A percentile compares a stretch with the other conserved stretches of the same genome.
Conservation (phyloP, 495 filamentous ascomycete species). For the Aspergillus wentii region DNA sequence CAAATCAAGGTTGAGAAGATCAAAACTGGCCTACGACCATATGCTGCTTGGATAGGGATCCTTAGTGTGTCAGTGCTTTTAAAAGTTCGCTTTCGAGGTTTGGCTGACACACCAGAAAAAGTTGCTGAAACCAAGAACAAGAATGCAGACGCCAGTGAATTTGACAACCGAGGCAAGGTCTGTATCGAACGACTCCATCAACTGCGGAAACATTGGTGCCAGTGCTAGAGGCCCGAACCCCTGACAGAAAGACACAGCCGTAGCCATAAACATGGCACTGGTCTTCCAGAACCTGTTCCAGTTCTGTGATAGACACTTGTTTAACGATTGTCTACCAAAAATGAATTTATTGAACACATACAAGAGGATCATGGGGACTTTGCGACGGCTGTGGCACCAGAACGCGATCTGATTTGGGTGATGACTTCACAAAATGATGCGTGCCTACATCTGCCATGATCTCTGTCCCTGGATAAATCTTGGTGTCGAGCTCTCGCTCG, state of each 20-base stretch:
- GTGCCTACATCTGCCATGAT: conserved; percentile 56
- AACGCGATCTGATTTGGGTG: conserved; percentile 31
- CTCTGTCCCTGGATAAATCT: conserved; percentile 59
- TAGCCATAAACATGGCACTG: conserved; percentile 39
- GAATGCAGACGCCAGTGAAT: conserved; percentile 55
- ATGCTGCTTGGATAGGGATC: conserved; percentile 55
- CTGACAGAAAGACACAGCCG: conserved; percentile 50
- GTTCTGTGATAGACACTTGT: no score
- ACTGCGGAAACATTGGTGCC: conserved; percentile 52
- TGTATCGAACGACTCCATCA: conserved; percentile 53
- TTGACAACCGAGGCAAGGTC: conserved; percentile 42
- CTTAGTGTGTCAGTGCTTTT: conserved; percentile 12
- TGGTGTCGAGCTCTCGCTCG: conserved; percentile 46
- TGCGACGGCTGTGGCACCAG: conserved; percentile 51
- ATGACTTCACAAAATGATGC: conserved; percentile 57
- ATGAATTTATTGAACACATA: conserved; percentile 14
- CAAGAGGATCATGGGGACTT: conserved; percentile 41
- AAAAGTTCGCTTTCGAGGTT: no score
- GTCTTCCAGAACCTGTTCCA: conserved; percentile 39
- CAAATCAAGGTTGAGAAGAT: conserved; percentile 52
- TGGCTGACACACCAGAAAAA: conserved; percentile 52
- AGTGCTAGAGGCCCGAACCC: conserved; percentile 55
- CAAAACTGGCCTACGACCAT: conserved; percentile 54
- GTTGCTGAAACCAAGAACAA: conserved; percentile 60
- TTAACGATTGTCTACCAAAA: no score